A percentile compares a stretch with the other conserved stretches of the same genome.
These are phyloP conservation scores for Suillus americanus DNA, from an alignment of 768 basidiomycete species.

Conservation along the genomic window DNA sequence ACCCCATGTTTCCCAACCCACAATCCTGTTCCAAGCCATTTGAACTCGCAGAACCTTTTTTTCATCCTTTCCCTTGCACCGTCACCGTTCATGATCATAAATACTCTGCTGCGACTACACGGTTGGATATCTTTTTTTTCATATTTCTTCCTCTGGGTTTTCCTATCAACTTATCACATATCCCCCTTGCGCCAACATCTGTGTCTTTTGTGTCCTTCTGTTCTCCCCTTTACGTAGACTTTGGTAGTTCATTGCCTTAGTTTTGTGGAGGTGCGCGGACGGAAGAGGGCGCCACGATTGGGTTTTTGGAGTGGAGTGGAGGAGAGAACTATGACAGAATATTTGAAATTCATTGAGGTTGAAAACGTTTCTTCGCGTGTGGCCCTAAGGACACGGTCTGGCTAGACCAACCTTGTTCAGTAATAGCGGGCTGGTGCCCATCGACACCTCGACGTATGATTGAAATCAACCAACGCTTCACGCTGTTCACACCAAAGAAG, in stretches of 20 bases:
- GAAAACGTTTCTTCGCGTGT: too few relatives aligned
- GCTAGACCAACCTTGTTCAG: too few relatives aligned
- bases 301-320: constrained; percentile 12
- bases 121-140: constrained; percentile 13
- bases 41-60: constrained; percentile 15
- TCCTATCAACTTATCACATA: constrained; percentile 17
- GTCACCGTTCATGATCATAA: constrained; percentile 16
- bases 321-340: constrained; percentile 10
- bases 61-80: constrained; percentile 4
- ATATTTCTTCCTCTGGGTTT: constrained; percentile 20
- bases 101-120: constrained; percentile 19
- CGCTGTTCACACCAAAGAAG: not conserved
- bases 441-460: too few relatives aligned
- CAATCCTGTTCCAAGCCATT: constrained; percentile 18
- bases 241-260: constrained; percentile 17
- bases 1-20: constrained; percentile 26
- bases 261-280: constrained; percentile 56
- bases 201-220: constrained; percentile 58
- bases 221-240: constrained; percentile 52
- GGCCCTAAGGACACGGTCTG: too few relatives aligned
- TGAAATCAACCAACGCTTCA: too few relatives aligned
- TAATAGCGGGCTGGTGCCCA: too few relatives aligned
- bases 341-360: not conserved
- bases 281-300: constrained; percentile 73
- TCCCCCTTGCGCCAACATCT: constrained; percentile 19